A percentile compares a stretch with the other conserved stretches of the same genome.
Evolutionary conservation across 495 filamentous ascomycete species (phyloP).

Genomic region (Penicillium paxilli): DNA sequence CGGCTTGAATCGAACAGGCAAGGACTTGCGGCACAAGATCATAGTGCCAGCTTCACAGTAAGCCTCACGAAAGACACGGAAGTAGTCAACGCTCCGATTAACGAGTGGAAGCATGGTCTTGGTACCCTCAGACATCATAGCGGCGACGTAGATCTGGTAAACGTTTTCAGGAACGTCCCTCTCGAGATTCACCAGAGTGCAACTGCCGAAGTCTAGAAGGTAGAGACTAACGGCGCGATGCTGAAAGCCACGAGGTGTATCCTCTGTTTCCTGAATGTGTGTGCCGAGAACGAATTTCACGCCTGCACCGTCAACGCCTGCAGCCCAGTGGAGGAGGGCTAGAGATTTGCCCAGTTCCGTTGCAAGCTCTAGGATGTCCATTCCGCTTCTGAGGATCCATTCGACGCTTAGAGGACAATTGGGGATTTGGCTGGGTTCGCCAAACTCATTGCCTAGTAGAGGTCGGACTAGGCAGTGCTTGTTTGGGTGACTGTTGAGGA

Average conservation of each 20-base stretch:
- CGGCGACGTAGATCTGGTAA: no score
- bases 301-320: background rate
- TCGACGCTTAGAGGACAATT: background rate
- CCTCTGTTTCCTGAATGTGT: background rate
- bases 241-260: background rate
- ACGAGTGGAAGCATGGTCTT: no score
- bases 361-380: background rate
- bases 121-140: no score
- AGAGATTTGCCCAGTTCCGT: background rate
- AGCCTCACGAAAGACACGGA: no score
- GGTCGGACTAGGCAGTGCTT: background rate
- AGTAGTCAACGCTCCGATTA: no score
- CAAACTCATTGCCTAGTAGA: background rate
- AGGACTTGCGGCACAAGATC: no score
- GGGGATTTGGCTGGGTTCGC: background rate
- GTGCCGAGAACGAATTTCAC: background rate
- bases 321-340: background rate
- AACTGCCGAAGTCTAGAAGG: background rate
- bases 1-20: no score
- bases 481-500: background rate
- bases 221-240: background rate
- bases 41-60: no score
- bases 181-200: background rate
- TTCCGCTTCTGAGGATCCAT: background rate
- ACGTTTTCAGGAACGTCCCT: background rate